phyloP scores from a whole-genome alignment of 306 rosid genomes.

The Rosa lucieae region DNA sequence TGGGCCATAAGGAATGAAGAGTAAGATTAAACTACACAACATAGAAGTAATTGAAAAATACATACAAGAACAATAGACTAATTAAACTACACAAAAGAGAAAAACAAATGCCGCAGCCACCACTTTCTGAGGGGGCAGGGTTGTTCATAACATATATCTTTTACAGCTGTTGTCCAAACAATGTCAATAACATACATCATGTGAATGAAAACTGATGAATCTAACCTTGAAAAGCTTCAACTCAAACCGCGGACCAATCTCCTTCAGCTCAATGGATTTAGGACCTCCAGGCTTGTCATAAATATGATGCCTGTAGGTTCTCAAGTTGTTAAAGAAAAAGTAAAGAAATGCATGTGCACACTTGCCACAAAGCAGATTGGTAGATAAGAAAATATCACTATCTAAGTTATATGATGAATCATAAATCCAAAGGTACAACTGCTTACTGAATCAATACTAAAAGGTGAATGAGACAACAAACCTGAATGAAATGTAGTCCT shows the following conservation, averaged over 20 bases:
- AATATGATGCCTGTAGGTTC: slow-evolving; percentile 69
- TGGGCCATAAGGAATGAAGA: background rate
- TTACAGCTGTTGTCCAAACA: background rate
- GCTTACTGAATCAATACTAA: too few relatives aligned
- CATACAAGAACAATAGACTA: too few relatives aligned
- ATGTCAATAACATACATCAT: too few relatives aligned
- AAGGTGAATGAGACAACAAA: too few relatives aligned
- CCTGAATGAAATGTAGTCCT: too few relatives aligned
- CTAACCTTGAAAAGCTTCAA: slow-evolving; percentile 71
- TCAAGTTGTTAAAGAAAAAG: slow-evolving; percentile 11
- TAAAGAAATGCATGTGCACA: background rate
- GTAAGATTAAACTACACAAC: background rate
- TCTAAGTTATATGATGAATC: too few relatives aligned
- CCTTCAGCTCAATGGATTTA: slow-evolving; percentile 78
- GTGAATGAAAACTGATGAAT: background rate
- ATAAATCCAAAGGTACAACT: too few relatives aligned
- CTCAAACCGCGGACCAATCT: slow-evolving; percentile 95
- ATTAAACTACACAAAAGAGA: background rate
- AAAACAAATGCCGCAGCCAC: background rate
- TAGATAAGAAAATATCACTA: background rate
- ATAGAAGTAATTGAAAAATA: background rate
- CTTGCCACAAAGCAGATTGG: background rate
- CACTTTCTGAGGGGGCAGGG: background rate
- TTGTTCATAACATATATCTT: background rate
- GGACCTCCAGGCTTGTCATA: slow-evolving; percentile 82